These are phyloP conservation scores for Puccinia triticina DNA, from an alignment of 1,284 basidiomycete species.

Conservation along the genomic window DNA sequence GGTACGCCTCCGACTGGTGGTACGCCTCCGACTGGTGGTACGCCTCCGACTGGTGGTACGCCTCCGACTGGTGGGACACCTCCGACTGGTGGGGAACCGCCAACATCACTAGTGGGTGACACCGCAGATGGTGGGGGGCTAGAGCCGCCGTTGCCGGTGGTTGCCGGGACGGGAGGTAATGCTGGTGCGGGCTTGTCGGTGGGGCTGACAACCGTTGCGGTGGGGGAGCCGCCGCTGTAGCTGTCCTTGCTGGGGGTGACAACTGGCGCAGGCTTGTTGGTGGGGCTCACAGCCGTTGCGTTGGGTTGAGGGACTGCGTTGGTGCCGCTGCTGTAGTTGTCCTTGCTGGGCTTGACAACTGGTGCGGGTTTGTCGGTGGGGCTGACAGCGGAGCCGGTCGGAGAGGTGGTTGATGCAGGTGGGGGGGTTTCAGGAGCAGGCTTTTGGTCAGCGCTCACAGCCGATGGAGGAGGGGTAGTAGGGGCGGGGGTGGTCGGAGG, in stretches of 20 bases:
- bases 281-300: background rate
- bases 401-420: background rate
- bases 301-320: no score
- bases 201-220: background rate
- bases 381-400: background rate
- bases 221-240: background rate
- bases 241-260: background rate
- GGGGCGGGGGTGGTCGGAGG: background rate
- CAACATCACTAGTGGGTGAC: background rate
- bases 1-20: no score
- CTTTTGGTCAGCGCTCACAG: background rate
- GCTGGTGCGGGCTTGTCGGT: background rate
- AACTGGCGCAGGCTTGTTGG: background rate
- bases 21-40: no score
- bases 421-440: background rate
- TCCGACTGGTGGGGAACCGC: background rate
- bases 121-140: background rate
- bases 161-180: no score
- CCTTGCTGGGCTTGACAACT: background rate
- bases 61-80: no score
- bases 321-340: background rate
- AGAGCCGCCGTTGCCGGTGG: background rate
- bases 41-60: no score
- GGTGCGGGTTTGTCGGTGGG: background rate
- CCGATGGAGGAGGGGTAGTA: background rate